Evolutionary conservation across 1,139 yeast genomes (phyloP), one percentile per base, ranked within the genome.

Genomic region (Blastobotrys ciferrii): DNA sequence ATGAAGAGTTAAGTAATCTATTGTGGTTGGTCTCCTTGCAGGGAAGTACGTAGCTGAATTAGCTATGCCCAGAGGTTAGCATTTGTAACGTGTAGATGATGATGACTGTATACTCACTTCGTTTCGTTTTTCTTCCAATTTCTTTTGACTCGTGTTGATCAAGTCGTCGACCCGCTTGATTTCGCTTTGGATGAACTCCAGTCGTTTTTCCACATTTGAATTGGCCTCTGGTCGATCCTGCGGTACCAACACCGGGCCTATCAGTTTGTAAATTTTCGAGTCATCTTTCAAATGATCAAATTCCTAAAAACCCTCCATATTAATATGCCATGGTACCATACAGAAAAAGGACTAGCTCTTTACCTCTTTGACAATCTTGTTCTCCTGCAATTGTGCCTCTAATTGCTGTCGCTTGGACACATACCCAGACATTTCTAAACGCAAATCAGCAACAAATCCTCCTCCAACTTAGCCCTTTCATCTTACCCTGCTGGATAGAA

Each of bases 231-330:
- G 66, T 55, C 78, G 79, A 48, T 89, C 96, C 63, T 91, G 96
- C 2, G 97, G 97, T 53, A 92, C 74, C 53, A 92, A 74, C 5
- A 91, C 89, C 9, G 96, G 96, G 0, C 98, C 98, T 17, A 92
- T 86, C 56, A 91, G 76, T 67, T 92, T 92, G 71, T 80, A 92
- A 33, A 92, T 83, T 59, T 85, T 86, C 14, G 94, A 76, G 30
- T 76, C 77, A 43, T 76, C 80, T 55, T 79, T 73, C 54, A 89
- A 70, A 46, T 69, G 67, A 17, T 75, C 78, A 61, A 92, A 86
- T 67, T 92, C 98, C 59, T 61, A n/a, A n/a, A n/a, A n/a, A n/a
- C n/a, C n/a, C n/a, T n/a, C n/a, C n/a, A 42, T 5, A 32, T 17
- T 17, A 9, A n/a, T 23, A 5, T n/a, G n/a, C n/a, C n/a, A n/a